Base-by-base conservation (phyloP, 2,329 filamentous ascomycete genomes). In the Verticillium tricorpus region DNA sequence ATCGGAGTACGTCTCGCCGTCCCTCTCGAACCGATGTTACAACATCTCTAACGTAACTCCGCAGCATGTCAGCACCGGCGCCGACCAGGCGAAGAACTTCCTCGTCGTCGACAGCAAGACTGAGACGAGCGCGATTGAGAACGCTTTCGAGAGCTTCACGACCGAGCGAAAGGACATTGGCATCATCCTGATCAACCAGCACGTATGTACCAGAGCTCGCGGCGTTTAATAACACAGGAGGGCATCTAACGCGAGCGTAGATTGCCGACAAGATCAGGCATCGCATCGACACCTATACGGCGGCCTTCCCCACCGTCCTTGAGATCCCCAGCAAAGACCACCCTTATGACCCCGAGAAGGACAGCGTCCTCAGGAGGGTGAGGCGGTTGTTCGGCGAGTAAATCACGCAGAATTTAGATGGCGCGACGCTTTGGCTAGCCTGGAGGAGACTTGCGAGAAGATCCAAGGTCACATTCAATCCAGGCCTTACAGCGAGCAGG, bases 271-370 rank as follows among this genome's bases (percentile, higher is more conserved):
- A 87, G 74, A 99, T 99, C 85, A 87, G 95, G 75, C 86, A 94
- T 74, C 88, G 89, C 64, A 89, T 99, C 68, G 95, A 99, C 76
- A 88, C 87, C 40, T 97, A 96, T 78, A 94, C 92, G 22, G 92
- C 94, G 58, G 93, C 95, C 5, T 99, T 99, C 78, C 95, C 95
- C n/a, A 89, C 93, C 25, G 85, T 99, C 60, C 87, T 99, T 62
- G 95, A 99, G 77, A 98, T 99, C 64, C 95, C 95, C 28, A 96
- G 92, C 79, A 99, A 99, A 83, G 95, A 99, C 76, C 95, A 99
- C 75, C 95, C 95, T 2, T 99, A 99, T 73, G 94, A 99, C 71
- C 95, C 95, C 0, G 95, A 99, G 79, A 99, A 99, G 82, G 95
- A 99, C 76, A 98, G 94, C 73, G 94, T 99, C 54, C 77, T 99